These are phyloP conservation scores for Leptodontidium sp. DNA, from an alignment of 2,329 filamentous ascomycete species.

Conservation along the genomic window DNA sequence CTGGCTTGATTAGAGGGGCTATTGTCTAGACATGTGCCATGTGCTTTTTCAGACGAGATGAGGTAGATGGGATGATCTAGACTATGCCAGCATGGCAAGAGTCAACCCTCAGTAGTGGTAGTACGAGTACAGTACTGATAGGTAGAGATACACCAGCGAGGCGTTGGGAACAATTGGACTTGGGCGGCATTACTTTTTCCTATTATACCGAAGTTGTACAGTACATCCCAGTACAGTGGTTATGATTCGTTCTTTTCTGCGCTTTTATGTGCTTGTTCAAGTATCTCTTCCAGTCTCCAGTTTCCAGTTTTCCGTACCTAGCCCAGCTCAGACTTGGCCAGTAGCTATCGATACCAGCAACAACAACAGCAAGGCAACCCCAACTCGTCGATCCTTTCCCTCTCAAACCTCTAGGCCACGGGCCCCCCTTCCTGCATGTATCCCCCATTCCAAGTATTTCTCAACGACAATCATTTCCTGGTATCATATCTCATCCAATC, in stretches of 20 bases:
- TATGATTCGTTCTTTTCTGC: neutral
- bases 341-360: no score
- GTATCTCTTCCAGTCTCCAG: neutral
- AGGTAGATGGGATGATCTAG: neutral
- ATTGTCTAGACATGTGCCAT: constrained; percentile 19
- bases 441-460: neutral
- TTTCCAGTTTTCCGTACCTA: neutral
- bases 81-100: neutral
- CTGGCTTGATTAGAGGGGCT: constrained; percentile 26
- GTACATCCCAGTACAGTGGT: neutral
- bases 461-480: neutral
- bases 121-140: neutral
- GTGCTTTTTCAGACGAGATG: neutral
- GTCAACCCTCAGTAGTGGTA: neutral
- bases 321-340: no score
- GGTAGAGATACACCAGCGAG: constrained; percentile 6
- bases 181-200: neutral
- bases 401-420: neutral
- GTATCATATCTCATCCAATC: constrained; percentile 9
- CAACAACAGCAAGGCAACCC: no score
- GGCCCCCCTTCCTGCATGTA: no score
- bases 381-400: neutral
- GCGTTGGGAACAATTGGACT: neutral
- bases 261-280: neutral
- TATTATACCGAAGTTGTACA: no score